Evolutionary conservation across 2,329 filamentous ascomycete species (phyloP).

Genomic region (Basipetospora chlamydospora): DNA sequence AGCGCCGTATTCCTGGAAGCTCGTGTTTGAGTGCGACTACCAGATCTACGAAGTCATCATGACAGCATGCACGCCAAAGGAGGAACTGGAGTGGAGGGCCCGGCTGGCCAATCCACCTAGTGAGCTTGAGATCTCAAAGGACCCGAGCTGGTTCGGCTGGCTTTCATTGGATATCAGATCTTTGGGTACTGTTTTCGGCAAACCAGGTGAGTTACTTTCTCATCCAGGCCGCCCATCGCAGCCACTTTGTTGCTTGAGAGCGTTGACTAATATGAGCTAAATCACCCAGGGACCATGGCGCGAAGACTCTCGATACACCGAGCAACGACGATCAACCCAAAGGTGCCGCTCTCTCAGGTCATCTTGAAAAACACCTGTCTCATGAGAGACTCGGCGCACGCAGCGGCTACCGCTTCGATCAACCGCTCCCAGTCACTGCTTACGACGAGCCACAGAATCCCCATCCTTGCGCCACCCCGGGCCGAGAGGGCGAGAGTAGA

Average conservation of each 20-base stretch:
- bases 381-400: constrained; percentile 38
- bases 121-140: constrained; percentile 30
- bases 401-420: constrained; percentile 35
- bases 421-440: constrained; percentile 68
- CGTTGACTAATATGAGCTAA: too few species aligned
- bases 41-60: constrained; percentile 74
- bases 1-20: constrained; percentile 80
- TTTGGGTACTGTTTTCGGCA: constrained; percentile 61
- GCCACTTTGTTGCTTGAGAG: too few species aligned
- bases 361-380: constrained; percentile 76
- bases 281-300: constrained; percentile 40
- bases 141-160: constrained; percentile 42
- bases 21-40: constrained; percentile 65
- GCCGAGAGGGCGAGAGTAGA: constrained; percentile 69
- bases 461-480: constrained; percentile 59
- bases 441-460: constrained; percentile 49
- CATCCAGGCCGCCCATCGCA: too few species aligned
- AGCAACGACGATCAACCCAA: constrained; percentile 57
- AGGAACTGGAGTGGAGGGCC: constrained; percentile 67
- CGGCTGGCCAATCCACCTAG: constrained; percentile 41
- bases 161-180: constrained; percentile 57
- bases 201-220: constrained; percentile 48
- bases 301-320: constrained; percentile 66
- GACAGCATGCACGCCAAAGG: constrained; percentile 68
- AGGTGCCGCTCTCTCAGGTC: constrained; percentile 55